Evolutionary conservation across 352 stramenopile species (phyloP).

Genomic region (Globisporangium canariense): DNA sequence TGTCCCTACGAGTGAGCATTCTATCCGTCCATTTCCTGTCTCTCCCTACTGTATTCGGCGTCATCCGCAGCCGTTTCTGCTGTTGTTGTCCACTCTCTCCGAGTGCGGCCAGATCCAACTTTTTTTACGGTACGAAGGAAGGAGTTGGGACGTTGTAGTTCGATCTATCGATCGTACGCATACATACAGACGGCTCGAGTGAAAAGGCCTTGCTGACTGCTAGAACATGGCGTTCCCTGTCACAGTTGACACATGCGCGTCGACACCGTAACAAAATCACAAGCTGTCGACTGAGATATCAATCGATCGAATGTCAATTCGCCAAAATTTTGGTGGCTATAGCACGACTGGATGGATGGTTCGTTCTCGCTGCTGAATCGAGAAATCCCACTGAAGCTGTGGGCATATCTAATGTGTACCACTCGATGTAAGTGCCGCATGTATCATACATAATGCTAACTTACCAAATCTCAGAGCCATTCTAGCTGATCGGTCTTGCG

Average conservation of each 20-base stretch:
- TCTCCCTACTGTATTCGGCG: slow-evolving; percentile 1
- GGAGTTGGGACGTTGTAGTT: background rate
- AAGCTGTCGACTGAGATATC: background rate
- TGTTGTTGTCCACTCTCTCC: slow-evolving; percentile 10
- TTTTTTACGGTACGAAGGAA: slow-evolving; percentile 1
- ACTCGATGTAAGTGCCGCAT: background rate
- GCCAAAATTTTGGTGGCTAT: background rate
- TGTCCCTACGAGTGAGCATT: background rate
- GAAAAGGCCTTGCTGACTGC: background rate
- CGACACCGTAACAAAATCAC: too few species aligned
- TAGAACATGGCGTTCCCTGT: background rate
- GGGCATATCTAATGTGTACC: too few species aligned
- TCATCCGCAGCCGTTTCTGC: background rate
- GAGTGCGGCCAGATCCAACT: slow-evolving; percentile 6
- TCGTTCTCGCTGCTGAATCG: too few species aligned
- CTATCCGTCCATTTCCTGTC: background rate
- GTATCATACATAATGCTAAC: background rate
- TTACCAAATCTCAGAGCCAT: background rate
- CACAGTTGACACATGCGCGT: background rate
- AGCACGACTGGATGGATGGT: background rate
- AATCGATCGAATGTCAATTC: slow-evolving; percentile 1
- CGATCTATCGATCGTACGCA: background rate
- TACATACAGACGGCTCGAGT: background rate
- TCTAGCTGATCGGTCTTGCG: slow-evolving; percentile 3
- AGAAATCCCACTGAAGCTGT: too few species aligned